These are phyloP conservation scores for Tolypocladium tundrense DNA, from an alignment of 2,329 filamentous ascomycete genomes.

Conservation along the genomic window DNA sequence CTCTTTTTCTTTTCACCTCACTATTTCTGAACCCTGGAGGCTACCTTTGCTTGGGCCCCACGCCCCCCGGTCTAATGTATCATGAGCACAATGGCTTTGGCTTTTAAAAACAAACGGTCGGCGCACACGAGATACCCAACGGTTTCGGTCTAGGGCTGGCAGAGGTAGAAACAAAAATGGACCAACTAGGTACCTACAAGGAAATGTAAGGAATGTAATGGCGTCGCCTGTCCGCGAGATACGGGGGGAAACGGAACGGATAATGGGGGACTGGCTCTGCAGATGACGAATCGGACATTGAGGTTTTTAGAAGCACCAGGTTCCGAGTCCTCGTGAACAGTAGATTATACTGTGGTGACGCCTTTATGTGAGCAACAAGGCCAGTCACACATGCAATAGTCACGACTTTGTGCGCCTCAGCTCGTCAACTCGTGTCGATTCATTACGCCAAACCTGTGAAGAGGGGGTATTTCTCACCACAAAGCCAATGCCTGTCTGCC, in stretches of 20 bases:
- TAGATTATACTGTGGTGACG: background rate
- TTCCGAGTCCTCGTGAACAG: background rate
- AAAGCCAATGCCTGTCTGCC: background rate
- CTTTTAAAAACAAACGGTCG: background rate
- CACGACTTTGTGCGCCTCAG: background rate
- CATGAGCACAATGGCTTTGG: background rate
- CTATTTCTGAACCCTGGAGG: background rate
- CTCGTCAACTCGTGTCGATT: background rate
- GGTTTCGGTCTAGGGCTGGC: background rate
- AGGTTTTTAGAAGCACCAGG: background rate
- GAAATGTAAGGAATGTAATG: background rate
- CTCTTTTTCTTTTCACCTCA: background rate
- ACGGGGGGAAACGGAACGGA: background rate
- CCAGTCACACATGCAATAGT: too few relatives aligned
- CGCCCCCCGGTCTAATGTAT: background rate
- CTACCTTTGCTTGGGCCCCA: background rate
- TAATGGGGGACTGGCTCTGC: background rate
- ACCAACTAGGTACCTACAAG: background rate
- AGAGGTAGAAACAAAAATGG: background rate
- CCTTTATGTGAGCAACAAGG: background rate
- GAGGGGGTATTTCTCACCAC: background rate
- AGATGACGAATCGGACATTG: background rate
- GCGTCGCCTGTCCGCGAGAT: background rate
- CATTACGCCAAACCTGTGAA: background rate
- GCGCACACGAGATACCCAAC: background rate